These are phyloP conservation scores for Erysimum cheiranthoides DNA, from an alignment of 345 rosid species.

Conservation along the genomic window DNA sequence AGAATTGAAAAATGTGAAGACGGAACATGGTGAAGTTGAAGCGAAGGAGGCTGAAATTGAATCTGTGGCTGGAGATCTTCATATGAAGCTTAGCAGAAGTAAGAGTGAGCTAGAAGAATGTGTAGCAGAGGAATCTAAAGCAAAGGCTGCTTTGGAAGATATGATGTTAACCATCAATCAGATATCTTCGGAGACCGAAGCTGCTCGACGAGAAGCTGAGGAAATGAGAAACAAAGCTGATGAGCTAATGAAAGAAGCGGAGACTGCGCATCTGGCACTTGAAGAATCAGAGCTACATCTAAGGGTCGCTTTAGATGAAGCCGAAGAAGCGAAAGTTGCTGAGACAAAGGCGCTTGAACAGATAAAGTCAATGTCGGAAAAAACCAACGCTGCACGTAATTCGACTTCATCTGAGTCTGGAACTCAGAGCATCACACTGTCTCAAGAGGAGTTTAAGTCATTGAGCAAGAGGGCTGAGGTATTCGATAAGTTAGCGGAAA, in stretches of 20 bases:
- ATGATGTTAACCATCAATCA: constrained; percentile 77
- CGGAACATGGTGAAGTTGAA: constrained; percentile 68
- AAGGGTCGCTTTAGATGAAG: constrained; percentile 80
- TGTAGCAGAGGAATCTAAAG: constrained; percentile 66
- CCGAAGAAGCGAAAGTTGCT: constrained; percentile 80
- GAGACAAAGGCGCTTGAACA: constrained; percentile 76
- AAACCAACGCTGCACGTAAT: constrained; percentile 72
- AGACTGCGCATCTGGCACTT: constrained; percentile 57
- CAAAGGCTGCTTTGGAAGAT: constrained; percentile 74
- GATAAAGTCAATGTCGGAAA: constrained; percentile 70
- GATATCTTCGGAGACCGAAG: constrained; percentile 73
- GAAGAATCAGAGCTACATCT: constrained; percentile 79
- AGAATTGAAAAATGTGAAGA: constrained; percentile 78
- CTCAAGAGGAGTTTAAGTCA: constrained; percentile 79
- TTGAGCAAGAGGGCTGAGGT: constrained; percentile 80
- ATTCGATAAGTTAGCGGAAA: constrained; percentile 74
- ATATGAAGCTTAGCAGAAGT: constrained; percentile 71
- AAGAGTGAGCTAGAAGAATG: constrained; percentile 82
- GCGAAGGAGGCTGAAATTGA: constrained; percentile 88
- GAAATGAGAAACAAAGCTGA: constrained; percentile 75
- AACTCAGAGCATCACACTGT: constrained; percentile 69
- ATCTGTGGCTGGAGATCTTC: constrained; percentile 78
- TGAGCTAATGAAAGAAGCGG: constrained; percentile 72
- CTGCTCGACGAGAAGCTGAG: constrained; percentile 68
- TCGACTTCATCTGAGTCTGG: constrained; percentile 82